Evolutionary conservation across 1,284 basidiomycete genomes (phyloP).

Genomic region (Leccinum ponderosum): DNA sequence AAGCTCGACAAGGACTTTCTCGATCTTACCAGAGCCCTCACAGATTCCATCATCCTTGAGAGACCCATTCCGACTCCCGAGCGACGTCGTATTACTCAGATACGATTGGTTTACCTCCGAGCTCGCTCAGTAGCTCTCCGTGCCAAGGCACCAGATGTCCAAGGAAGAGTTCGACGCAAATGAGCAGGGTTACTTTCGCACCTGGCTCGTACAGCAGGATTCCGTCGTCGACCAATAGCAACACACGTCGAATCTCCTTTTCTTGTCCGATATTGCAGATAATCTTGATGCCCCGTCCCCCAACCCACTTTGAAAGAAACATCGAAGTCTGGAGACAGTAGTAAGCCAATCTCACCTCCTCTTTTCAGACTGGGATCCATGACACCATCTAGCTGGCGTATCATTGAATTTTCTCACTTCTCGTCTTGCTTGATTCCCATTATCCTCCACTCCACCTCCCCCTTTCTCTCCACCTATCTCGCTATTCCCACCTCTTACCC

Average conservation of each 20-base stretch:
- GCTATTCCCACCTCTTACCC: slow-evolving; percentile 10
- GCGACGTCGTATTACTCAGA: slow-evolving; percentile 44
- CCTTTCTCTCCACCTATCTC: slow-evolving; percentile 47
- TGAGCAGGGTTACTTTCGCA: slow-evolving; percentile 76
- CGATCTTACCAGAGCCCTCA: slow-evolving; percentile 58
- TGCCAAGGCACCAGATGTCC: slow-evolving; percentile 71
- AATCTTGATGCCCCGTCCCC: no score
- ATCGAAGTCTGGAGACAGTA: no score
- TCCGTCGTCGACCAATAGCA: slow-evolving; percentile 46
- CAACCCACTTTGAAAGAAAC: no score
- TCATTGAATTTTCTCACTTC: slow-evolving; percentile 37
- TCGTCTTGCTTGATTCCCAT: slow-evolving; percentile 84
- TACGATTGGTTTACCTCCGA: slow-evolving; percentile 6
- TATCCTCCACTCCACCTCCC: slow-evolving; percentile 66
- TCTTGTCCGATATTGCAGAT: background rate
- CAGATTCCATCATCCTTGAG: slow-evolving; percentile 51
- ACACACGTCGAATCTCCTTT: background rate
- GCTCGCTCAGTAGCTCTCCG: slow-evolving; percentile 39
- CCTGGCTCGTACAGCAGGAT: slow-evolving; percentile 72
- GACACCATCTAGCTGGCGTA: slow-evolving; percentile 63
- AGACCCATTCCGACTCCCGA: slow-evolving; percentile 54
- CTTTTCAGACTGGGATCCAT: slow-evolving; percentile 5
- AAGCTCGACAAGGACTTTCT: slow-evolving; percentile 65
- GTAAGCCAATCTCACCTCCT: no score
- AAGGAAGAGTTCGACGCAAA: slow-evolving; percentile 88